Percentiles rank a stretch among this genome's conserved stretches.
Conservation (phyloP, 306 rosid genomes). For the Quercus bicolor region DNA sequence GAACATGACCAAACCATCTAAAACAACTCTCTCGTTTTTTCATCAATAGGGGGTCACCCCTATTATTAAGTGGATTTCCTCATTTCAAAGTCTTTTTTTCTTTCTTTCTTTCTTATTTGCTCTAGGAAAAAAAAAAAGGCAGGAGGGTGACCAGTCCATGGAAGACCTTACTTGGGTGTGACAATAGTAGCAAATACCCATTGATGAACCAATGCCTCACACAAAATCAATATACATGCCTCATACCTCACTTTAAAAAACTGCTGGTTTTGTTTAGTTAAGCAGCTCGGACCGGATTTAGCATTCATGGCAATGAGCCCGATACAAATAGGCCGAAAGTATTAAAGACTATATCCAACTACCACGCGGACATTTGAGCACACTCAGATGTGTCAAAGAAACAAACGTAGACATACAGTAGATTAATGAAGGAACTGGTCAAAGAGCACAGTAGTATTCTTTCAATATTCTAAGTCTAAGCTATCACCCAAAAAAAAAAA, state of each 20-base stretch:
- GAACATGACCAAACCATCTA: too few relatives aligned
- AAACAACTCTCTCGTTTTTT: too few relatives aligned
- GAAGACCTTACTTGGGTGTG: too few relatives aligned
- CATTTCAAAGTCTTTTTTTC: too few relatives aligned
- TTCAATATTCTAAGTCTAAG: not conserved
- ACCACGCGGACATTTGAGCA: not conserved
- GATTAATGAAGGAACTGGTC: not conserved
- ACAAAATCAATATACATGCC: not conserved
- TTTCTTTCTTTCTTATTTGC: too few relatives aligned
- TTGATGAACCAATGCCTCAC: not conserved
- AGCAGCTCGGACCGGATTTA: not conserved
- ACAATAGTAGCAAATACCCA: not conserved
- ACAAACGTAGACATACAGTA: not conserved
- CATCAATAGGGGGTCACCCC: too few relatives aligned
- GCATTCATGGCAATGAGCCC: not conserved
- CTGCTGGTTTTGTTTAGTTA: not conserved
- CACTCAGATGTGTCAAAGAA: not conserved
- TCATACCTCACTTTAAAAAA: not conserved
- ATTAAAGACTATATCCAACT: not conserved
- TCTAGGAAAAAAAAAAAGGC: too few relatives aligned
- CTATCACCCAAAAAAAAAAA: not conserved
- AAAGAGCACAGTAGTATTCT: not conserved
- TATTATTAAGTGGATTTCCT: too few relatives aligned
- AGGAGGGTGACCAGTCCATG: too few relatives aligned
- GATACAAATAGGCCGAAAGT: not conserved